Evolutionary conservation across 192 early-diverging fungal genomes (phyloP).

Genomic region (Umbelopsis sp.): DNA sequence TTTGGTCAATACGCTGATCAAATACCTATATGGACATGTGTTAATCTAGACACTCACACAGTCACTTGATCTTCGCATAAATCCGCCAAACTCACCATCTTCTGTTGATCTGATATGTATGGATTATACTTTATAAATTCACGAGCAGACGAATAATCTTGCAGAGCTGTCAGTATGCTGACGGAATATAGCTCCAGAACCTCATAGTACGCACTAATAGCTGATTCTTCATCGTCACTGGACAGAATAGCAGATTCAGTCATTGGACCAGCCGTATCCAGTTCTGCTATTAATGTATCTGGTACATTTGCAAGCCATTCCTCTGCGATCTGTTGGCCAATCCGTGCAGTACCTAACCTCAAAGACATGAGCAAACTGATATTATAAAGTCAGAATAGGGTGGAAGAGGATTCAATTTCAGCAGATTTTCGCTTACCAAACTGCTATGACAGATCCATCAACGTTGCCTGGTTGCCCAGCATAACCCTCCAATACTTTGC

Average conservation of each 20-base stretch:
- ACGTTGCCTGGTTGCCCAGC: background rate
- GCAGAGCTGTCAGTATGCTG: conserved; percentile 18
- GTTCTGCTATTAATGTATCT: conserved; percentile 20
- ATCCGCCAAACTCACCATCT: conserved; percentile 25
- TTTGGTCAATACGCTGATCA: background rate
- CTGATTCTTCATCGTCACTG: conserved; percentile 7
- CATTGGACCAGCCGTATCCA: conserved; percentile 13
- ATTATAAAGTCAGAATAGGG: background rate
- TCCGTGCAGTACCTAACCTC: conserved; percentile 3
- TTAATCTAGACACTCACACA: background rate
- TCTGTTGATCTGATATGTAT: conserved; percentile 26
- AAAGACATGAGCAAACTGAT: conserved; percentile 26
- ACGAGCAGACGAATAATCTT: conserved; percentile 35
- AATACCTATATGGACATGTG: background rate
- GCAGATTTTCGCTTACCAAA: conserved; percentile 19
- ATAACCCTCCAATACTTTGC: conserved; percentile 13
- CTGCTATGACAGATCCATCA: conserved; percentile 20
- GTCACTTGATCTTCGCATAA: background rate
- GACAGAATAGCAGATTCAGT: conserved; percentile 10
- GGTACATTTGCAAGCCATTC: conserved; percentile 35
- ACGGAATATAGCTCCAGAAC: conserved; percentile 29
- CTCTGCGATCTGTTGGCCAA: conserved; percentile 37
- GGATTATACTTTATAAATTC: conserved; percentile 39
- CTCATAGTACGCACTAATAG: conserved; percentile 22
- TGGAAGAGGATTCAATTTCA: background rate